A percentile compares a stretch with the other conserved stretches of the same genome.
phyloP scores from a whole-genome alignment of 2,329 filamentous ascomycete species.

The Grosmannia huntii region DNA sequence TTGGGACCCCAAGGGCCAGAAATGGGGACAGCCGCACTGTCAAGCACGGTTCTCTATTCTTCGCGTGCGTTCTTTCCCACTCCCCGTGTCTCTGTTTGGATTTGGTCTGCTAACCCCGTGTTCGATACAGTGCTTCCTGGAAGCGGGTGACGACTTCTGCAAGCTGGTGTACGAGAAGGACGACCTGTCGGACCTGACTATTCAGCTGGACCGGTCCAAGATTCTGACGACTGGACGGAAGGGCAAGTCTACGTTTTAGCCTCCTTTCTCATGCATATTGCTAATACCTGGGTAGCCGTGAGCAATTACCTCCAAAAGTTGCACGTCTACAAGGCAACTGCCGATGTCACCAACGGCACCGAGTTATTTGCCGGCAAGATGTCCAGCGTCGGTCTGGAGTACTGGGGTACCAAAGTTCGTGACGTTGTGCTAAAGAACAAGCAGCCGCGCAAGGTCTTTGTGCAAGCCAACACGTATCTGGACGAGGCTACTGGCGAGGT shows the following conservation, averaged over 20 bases:
- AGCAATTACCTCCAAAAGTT: conserved; percentile 81
- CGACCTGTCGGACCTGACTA: conserved; percentile 68
- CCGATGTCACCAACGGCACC: conserved; percentile 65
- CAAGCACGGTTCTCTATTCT: conserved; percentile 86
- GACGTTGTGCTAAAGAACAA: conserved; percentile 64
- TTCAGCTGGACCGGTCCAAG: conserved; percentile 73
- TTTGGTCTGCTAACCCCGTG: neutral
- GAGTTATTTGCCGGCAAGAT: conserved; percentile 66
- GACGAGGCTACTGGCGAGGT: conserved; percentile 58
- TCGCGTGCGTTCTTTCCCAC: conserved; percentile 22
- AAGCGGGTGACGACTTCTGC: conserved; percentile 79
- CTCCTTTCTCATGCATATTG: neutral
- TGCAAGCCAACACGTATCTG: conserved; percentile 79
- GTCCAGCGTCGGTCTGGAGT: conserved; percentile 68
- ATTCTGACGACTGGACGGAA: conserved; percentile 73
- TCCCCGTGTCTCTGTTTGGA: neutral
- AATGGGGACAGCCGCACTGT: conserved; percentile 89
- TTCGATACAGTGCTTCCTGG: conserved; percentile 52
- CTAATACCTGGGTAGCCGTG: conserved; percentile 41
- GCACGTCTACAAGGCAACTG: conserved; percentile 85
- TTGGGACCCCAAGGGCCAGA: conserved; percentile 82
- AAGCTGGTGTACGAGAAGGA: conserved; percentile 61
- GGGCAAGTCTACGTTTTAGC: conserved; percentile 21
- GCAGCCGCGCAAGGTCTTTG: conserved; percentile 80
- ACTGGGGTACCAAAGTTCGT: conserved; percentile 71